Evolutionary conservation across 441 rosid species (phyloP), one percentile per base, ranked within the genome.

Genomic region (Macaranga tanarius): DNA sequence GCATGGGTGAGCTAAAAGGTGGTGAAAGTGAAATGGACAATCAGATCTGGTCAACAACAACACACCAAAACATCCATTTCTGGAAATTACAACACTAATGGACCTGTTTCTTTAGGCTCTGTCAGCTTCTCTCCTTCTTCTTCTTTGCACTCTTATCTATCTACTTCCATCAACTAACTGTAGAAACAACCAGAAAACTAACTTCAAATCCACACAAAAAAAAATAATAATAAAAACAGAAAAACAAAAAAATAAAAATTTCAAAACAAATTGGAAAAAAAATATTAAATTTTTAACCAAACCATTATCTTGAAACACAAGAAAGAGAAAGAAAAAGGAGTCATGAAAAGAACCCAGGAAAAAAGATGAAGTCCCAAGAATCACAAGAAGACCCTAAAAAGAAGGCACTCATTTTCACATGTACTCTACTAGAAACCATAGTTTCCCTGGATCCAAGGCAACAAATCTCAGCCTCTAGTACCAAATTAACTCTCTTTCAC

Each of bases 381-480:
- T 86, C 92, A 85, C 87, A 85, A 75, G 89, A 83, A 81, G 83
- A 74, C 83, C 80, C 73, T 72, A 65, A 78, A 81, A 80, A 80
- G 79, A 73, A 45, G 59, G 20, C 50, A 71, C 67, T 34, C 77
- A 74, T 77, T 85, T 83, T 76, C 81, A 73, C 78, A 68, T 75
- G 81, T 65, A 34, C 38, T 75, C 15, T 67, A 73, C 74, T 65
- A 20, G 54, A 79, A n/a, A n/a, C n/a, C n/a, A n/a, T n/a, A n/a
- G 79, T 85, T 52, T 85, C 84, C 95, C 92, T 79, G 87, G 88
- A 86, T 85, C 88, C 75, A 70, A 84, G 88, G 95, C 79, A 90
- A 90, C 78, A 81, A 80, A 79, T 79, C 73, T 71, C 81, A 78
- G 71, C 88, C 91, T 76, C 86, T 79, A 61, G 73, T 77, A 64